Base-by-base conservation (phyloP, 345 rosid species). In the Melaleuca quinquenervia region DNA sequence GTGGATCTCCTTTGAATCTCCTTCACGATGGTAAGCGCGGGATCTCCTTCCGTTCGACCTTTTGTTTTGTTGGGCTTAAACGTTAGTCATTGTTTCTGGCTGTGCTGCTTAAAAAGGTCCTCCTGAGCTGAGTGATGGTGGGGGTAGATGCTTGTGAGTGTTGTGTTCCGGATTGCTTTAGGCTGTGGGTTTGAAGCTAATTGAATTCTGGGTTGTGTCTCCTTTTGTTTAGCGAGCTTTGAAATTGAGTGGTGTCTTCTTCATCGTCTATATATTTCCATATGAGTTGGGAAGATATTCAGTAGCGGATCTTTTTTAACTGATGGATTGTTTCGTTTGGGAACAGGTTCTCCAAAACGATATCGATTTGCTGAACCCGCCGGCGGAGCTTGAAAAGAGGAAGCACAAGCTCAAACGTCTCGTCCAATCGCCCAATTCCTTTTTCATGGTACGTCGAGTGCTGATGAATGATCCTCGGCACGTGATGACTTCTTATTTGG, bases 341-440 rank as follows among this genome's bases (percentile, higher is more conserved):
- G 3, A 70, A 36, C 29, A 84, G 85, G 85, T 84, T 49, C 52
- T 44, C 52, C 80, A 84, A 58, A 83, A 44, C 22, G 53, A 84
- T 27, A 41, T 78, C 45, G 70, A 56, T 50, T 60, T 62, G 78
- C 85, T 84, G 78, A 44, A 60, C 52, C 78, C 78, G 27, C 80
- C 52, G 27, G 74, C 80, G 44, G 78, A 84, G 74, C 85, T n/a
- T 10, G 85, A 84, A 80, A 84, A 84, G 85, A 84, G 85, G 85
- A 84, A 84, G 85, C 85, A 84, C 54, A 60, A 84, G 78, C 85
- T 84, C 85, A 84, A 84, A 50, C 85, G 85, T 45, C 78, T 84
- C 9, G 85, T 84, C 7, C 85, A 84, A 50, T 84, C 85, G 16
- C 85, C 85, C 50, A 84, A 84, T 50, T 84, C 85, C 36, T 84